These are phyloP conservation scores for Penicillium digitatum DNA, from an alignment of 2,329 filamentous ascomycete species.

Conservation along the genomic window DNA sequence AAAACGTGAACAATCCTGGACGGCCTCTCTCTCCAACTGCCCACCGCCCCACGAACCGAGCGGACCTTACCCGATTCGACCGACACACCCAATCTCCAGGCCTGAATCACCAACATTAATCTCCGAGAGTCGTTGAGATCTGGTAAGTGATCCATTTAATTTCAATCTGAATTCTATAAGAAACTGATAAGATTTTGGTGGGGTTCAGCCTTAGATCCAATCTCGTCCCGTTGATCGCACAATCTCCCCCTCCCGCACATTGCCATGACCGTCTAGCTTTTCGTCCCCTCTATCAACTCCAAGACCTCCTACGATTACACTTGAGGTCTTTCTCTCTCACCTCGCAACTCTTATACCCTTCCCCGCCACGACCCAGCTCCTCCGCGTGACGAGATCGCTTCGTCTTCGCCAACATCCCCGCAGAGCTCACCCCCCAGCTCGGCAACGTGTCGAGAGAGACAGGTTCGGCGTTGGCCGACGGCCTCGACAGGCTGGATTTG, in stretches of 20 bases:
- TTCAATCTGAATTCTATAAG: background rate
- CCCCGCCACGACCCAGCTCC: background rate
- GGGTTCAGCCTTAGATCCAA: constrained; percentile 17
- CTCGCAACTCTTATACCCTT: constrained; percentile 5
- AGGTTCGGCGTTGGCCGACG: constrained; percentile 46
- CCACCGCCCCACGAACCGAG: constrained; percentile 30
- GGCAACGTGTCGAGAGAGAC: constrained; percentile 47
- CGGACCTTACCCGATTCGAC: constrained; percentile 9
- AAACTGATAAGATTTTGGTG: constrained; percentile 25
- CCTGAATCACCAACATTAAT: background rate
- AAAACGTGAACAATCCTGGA: background rate
- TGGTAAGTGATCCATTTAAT: constrained; percentile 6
- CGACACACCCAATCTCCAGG: constrained; percentile 5
- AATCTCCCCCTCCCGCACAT: constrained; percentile 31
- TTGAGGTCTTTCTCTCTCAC: background rate
- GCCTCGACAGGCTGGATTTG: constrained; percentile 48
- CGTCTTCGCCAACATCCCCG: constrained; percentile 16
- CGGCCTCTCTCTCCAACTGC: background rate
- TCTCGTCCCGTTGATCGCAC: constrained; percentile 29
- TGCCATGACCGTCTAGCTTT: constrained; percentile 31
- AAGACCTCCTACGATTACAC: background rate
- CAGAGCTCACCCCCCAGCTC: constrained; percentile 23
- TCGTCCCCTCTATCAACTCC: constrained; percentile 11
- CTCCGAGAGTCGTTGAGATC: background rate
- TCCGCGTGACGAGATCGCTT: constrained; percentile 20